Conservation (phyloP, 2,329 filamentous ascomycete species). For the Diplodia seriata region DNA sequence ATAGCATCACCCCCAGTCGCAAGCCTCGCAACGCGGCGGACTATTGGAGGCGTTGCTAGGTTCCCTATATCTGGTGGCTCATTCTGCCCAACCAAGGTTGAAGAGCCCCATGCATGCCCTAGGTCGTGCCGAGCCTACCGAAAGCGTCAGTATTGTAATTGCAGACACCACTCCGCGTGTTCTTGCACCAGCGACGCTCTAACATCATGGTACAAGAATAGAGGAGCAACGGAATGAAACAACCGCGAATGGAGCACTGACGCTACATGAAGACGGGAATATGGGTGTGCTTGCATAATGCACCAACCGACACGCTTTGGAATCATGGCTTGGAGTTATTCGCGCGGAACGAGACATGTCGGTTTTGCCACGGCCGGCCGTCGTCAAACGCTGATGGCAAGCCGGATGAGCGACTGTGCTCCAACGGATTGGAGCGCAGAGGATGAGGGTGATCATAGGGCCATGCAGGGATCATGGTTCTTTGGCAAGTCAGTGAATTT, state of each 20-base stretch:
- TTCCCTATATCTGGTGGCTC: not conserved
- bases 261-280: not conserved
- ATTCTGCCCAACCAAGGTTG: not conserved
- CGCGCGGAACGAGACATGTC: conserved; percentile 16
- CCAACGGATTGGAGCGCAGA: conserved; percentile 26
- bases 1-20: not conserved
- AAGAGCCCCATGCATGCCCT: not conserved
- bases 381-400: not conserved
- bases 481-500: conserved; percentile 6
- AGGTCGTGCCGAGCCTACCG: not conserved
- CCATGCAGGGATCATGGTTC: conserved; percentile 4
- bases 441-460: conserved; percentile 30
- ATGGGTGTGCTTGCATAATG: not conserved
- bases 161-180: not conserved
- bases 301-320: not conserved
- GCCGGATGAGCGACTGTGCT: conserved; percentile 4
- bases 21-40: not conserved
- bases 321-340: conserved; percentile 6
- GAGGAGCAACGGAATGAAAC: not conserved
- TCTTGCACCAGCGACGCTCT: not conserved
- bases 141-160: not conserved
- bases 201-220: not conserved
- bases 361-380: conserved; percentile 16
- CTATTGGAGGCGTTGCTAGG: not conserved
- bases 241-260: not conserved